These are phyloP conservation scores for Penicillium frequentans DNA, from an alignment of 2,329 filamentous ascomycete genomes.

Conservation along the genomic window DNA sequence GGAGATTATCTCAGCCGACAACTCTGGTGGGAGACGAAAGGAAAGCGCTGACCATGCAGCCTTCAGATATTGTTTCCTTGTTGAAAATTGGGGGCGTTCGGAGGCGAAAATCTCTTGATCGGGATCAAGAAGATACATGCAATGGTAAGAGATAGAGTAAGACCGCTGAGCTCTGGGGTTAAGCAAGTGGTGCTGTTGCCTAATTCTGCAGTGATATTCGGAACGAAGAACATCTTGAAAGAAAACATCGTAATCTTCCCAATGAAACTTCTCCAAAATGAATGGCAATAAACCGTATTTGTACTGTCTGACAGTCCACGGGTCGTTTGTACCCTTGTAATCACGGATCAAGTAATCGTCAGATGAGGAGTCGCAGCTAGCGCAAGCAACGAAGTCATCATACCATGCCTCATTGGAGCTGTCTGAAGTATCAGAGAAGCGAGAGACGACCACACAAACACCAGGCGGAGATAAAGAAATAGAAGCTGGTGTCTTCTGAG, in stretches of 20 bases:
- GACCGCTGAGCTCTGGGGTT: neutral
- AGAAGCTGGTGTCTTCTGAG: neutral
- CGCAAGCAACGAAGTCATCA: too few relatives aligned
- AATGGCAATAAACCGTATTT: too few relatives aligned
- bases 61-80: neutral
- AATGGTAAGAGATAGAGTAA: neutral
- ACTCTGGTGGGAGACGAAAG: neutral
- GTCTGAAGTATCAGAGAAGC: neutral
- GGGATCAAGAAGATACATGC: neutral
- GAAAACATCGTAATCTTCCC: too few relatives aligned
- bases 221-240: too few relatives aligned
- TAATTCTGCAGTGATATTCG: neutral
- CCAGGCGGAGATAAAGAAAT: neutral
- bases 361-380: too few relatives aligned
- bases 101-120: neutral
- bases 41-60: neutral
- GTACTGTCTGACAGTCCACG: too few relatives aligned
- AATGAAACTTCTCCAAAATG: too few relatives aligned
- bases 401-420: neutral
- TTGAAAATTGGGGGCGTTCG: neutral
- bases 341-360: too few relatives aligned
- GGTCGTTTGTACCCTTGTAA: too few relatives aligned
- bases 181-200: neutral
- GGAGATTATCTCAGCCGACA: neutral
- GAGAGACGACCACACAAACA: neutral